Percentiles rank a stretch among this genome's conserved stretches.
Evolutionary conservation across 2,329 filamentous ascomycete species (phyloP).

Genomic region (Chaetomium globosum): DNA sequence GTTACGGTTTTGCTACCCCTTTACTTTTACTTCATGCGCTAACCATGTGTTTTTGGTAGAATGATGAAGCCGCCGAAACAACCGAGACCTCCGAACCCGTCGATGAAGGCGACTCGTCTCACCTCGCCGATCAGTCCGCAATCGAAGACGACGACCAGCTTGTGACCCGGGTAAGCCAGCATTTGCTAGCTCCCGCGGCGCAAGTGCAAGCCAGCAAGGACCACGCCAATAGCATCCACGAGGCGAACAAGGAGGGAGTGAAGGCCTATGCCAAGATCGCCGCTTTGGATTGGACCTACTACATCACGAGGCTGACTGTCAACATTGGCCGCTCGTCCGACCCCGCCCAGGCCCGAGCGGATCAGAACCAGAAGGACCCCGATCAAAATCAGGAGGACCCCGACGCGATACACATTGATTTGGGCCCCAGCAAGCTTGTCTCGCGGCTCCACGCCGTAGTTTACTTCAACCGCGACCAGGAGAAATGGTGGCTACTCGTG

Average conservation of each 20-base stretch:
- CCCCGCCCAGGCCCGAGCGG: conserved; percentile 42
- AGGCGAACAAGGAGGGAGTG: conserved; percentile 63
- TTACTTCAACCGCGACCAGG: conserved; percentile 67
- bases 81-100: conserved; percentile 44
- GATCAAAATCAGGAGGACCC: conserved; percentile 49
- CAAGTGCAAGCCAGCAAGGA: conserved; percentile 63
- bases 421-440: conserved; percentile 81
- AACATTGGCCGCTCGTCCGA: conserved; percentile 74
- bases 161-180: conserved; percentile 59
- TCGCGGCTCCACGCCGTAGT: conserved; percentile 77
- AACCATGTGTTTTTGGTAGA: conserved; percentile 36
- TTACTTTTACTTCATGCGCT: conserved; percentile 9
- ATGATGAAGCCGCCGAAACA: conserved; percentile 49
- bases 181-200: conserved; percentile 47
- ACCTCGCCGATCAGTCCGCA: conserved; percentile 47
- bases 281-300: conserved; percentile 82
- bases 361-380: conserved; percentile 48
- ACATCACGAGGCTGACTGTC: conserved; percentile 73
- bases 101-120: conserved; percentile 51
- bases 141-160: conserved; percentile 55
- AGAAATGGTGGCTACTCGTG: conserved; percentile 80
- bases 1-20: conserved; percentile 3
- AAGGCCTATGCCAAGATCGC: conserved; percentile 81
- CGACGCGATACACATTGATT: conserved; percentile 76
- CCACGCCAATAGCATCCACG: conserved; percentile 65